Base-by-base conservation (phyloP, 116 monocot genomes). In the Phalaenopsis hybrid region DNA sequence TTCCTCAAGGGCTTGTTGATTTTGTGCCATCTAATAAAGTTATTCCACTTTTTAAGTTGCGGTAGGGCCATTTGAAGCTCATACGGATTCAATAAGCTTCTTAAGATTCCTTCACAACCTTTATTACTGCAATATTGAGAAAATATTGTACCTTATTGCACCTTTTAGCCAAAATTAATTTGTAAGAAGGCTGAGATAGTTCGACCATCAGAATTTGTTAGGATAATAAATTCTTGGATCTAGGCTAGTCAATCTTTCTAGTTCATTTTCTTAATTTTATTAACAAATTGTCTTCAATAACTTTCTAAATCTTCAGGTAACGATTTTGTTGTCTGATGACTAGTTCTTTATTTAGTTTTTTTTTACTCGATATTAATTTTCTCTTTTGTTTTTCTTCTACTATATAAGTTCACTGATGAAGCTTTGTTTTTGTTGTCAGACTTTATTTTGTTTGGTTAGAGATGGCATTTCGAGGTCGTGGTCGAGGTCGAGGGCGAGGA, bases 391-490 rank as follows among this genome's bases (percentile, higher is more conserved):
- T 33, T 41, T 41, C 72, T 75, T 75, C 8, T n/a, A 16, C 21
- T 5, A 45, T 1, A n/a, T 16, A 75, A 13, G 44, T 46, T 45
- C 13, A 77, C 52, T 51, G 23, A 25, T 51, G 51, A 52, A 28
- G 15, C 77, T 25, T 52, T 49, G 13, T 52, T 28, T 21, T 77
- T 76, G 31, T 21, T 77, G 10, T 18, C 3, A 8, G 9, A 11
- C 4, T 25, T 51, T 77, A 11, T 51, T 52, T 25, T 51, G 28
- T 75, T 77, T 77, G 28, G 5, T 25, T 77, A 31, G 8, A 77
- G 77, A 77, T 77, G 77, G 77, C 51, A 51, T 77, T 77, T 51
- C 77, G 77, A 77, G 77, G 77, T 15, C 25, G 23, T 25, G 77
- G 77, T 51, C 77, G 77, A 77, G 52, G 77, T 12, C 51, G 77